These are phyloP conservation scores for Phytophthora nicotianae DNA, from an alignment of 352 stramenopile genomes.

Conservation along the genomic window DNA sequence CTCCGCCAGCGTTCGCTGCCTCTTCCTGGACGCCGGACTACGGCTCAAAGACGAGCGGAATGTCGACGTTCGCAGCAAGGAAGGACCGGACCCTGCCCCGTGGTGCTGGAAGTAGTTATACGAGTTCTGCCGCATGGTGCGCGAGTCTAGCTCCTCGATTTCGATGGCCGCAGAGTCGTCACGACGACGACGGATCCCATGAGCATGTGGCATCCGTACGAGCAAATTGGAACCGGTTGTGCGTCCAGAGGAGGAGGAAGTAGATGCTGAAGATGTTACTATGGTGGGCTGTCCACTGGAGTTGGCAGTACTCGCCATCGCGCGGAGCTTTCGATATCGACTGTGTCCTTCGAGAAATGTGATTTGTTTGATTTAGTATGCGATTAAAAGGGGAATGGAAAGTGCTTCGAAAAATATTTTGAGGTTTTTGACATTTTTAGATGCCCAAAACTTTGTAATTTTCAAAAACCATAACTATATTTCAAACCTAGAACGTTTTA, in stretches of 20 bases:
- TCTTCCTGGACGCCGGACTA: conserved; percentile 43
- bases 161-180: conserved; percentile 47
- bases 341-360: background rate
- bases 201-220: conserved; percentile 13
- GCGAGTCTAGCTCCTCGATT: conserved; percentile 71
- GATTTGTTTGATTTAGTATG: no score
- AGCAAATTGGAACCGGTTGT: conserved; percentile 4
- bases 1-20: conserved; percentile 67
- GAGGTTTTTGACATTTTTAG: no score
- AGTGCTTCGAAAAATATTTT: no score
- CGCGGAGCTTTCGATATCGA: background rate
- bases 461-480: no score
- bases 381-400: no score
- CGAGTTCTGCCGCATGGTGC: conserved; percentile 69
- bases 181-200: conserved; percentile 53
- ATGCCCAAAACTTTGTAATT: no score
- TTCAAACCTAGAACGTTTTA: no score
- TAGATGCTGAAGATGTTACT: background rate
- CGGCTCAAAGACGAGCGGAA: conserved; percentile 29
- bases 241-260: background rate
- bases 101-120: conserved; percentile 77
- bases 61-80: conserved; percentile 22
- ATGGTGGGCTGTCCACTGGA: background rate
- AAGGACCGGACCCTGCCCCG: background rate
- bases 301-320: background rate